phyloP scores from a whole-genome alignment of 345 rosid genomes.

The Ceriops decandra region DNA sequence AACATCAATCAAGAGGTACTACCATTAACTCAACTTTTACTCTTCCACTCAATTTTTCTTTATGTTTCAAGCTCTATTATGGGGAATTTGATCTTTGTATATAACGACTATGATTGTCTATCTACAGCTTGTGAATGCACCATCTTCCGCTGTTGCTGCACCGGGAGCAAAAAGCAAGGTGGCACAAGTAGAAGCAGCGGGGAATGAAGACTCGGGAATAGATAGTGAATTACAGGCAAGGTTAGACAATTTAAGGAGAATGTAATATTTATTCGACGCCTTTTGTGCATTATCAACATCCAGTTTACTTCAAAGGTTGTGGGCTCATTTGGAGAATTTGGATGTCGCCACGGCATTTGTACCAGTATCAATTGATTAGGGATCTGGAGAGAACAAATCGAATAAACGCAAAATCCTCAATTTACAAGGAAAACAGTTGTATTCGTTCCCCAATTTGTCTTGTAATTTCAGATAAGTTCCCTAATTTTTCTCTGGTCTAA shows the following conservation, averaged over 20 bases:
- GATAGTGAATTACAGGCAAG: constrained; percentile 87
- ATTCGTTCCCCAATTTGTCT: not conserved
- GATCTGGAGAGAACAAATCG: not conserved
- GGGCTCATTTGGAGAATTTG: constrained; percentile 23
- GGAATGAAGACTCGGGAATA: constrained; percentile 60
- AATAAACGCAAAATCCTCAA: not conserved
- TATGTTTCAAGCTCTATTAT: not conserved
- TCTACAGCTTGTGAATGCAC: constrained; percentile 75
- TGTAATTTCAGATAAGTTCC: not conserved
- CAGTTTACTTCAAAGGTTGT: not conserved
- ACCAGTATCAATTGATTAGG: not conserved
- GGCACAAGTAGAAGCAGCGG: constrained; percentile 64
- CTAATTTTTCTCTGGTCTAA: too few relatives aligned
- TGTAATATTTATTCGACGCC: constrained; percentile 35
- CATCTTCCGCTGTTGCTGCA: constrained; percentile 65
- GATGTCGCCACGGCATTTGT: constrained; percentile 16
- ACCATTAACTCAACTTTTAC: not conserved
- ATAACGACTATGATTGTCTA: not conserved
- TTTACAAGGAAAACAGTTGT: not conserved
- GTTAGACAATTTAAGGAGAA: constrained; percentile 78
- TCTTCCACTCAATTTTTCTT: not conserved
- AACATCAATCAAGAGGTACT: constrained; percentile 83
- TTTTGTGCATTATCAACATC: constrained; percentile 25
- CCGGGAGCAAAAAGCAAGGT: constrained; percentile 66
- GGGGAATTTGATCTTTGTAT: not conserved